Percentiles rank a stretch among this genome's conserved stretches.
These are phyloP conservation scores for Bifiguratus adelaidae DNA, from an alignment of 192 early-diverging fungal species.

Conservation along the genomic window DNA sequence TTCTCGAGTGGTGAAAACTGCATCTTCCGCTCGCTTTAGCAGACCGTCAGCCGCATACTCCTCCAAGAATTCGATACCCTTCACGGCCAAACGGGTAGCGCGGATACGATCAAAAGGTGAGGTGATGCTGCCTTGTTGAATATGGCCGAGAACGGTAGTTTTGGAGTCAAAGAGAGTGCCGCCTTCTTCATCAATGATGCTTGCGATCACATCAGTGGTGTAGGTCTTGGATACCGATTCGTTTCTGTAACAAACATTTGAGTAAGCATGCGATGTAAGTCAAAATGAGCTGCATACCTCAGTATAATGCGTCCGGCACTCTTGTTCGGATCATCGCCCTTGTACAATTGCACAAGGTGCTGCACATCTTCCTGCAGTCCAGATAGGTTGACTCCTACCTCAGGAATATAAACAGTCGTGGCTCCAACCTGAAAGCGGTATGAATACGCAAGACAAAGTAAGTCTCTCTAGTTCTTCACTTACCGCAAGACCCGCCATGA, in stretches of 20 bases:
- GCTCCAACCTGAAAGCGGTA: slow-evolving; percentile 49
- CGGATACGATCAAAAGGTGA: slow-evolving; percentile 92
- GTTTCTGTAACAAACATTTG: slow-evolving; percentile 22
- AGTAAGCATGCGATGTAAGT: neutral
- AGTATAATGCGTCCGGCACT: slow-evolving; percentile 85
- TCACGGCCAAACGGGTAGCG: slow-evolving; percentile 78
- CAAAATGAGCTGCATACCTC: slow-evolving; percentile 18
- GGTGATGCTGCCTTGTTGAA: slow-evolving; percentile 92
- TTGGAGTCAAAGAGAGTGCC: slow-evolving; percentile 82
- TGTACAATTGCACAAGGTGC: slow-evolving; percentile 71
- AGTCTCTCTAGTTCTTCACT: neutral
- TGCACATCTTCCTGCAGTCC: slow-evolving; percentile 77
- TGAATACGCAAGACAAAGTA: neutral
- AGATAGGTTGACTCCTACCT: slow-evolving; percentile 72
- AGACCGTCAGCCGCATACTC: slow-evolving; percentile 39
- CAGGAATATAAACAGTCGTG: slow-evolving; percentile 88
- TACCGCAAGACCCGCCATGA: slow-evolving; percentile 69
- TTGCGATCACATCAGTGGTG: slow-evolving; percentile 78
- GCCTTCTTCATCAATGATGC: slow-evolving; percentile 82
- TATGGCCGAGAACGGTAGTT: slow-evolving; percentile 86
- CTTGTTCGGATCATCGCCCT: slow-evolving; percentile 54
- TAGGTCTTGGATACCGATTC: slow-evolving; percentile 72
- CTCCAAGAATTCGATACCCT: slow-evolving; percentile 79
- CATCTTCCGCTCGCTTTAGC: no score
- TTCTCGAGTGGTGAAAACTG: slow-evolving; percentile 18